These are phyloP conservation scores for Cryptosporidium parvum DNA, from an alignment of 169 alveolate species.

Conservation along the genomic window DNA sequence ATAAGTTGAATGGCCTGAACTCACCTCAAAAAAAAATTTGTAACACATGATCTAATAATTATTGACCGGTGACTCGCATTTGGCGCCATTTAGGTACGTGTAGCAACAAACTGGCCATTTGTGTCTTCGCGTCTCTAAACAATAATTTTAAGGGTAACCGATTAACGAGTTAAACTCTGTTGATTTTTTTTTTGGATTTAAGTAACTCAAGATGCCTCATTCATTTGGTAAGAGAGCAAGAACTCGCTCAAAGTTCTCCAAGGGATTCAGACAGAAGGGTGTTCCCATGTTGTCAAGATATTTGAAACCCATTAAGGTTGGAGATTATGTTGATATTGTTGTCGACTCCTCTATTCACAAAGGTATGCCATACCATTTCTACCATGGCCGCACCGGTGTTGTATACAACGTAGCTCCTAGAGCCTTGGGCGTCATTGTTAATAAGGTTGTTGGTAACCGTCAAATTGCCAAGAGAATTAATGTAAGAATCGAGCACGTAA, in stretches of 20 bases:
- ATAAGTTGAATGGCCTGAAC: background rate
- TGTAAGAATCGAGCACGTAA: constrained; percentile 97
- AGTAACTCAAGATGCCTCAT: constrained; percentile 77
- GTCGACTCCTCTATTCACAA: constrained; percentile 97
- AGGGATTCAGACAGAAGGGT: constrained; percentile 96
- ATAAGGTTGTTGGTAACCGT: constrained; percentile 97
- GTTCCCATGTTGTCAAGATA: constrained; percentile 93
- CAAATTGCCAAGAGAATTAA: constrained; percentile 95
- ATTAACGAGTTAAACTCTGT: constrained; percentile 5
- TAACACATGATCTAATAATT: constrained; percentile 59
- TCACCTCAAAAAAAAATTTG: constrained; percentile 4
- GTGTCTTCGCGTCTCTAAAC: constrained; percentile 75
- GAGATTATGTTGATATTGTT: constrained; percentile 97
- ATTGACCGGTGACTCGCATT: background rate
- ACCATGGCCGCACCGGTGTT: constrained; percentile 99
- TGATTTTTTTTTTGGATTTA: background rate
- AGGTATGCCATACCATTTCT: constrained; percentile 98
- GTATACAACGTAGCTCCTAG: constrained; percentile 96
- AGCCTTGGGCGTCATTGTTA: constrained; percentile 96
- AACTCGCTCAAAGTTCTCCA: constrained; percentile 97
- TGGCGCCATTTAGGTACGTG: constrained; percentile 63
- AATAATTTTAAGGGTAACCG: background rate
- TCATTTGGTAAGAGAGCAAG: constrained; percentile 98
- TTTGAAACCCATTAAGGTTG: constrained; percentile 91
- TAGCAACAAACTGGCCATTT: background rate